phyloP scores from a whole-genome alignment of 345 rosid genomes.

The Dimocarpus longan region DNA sequence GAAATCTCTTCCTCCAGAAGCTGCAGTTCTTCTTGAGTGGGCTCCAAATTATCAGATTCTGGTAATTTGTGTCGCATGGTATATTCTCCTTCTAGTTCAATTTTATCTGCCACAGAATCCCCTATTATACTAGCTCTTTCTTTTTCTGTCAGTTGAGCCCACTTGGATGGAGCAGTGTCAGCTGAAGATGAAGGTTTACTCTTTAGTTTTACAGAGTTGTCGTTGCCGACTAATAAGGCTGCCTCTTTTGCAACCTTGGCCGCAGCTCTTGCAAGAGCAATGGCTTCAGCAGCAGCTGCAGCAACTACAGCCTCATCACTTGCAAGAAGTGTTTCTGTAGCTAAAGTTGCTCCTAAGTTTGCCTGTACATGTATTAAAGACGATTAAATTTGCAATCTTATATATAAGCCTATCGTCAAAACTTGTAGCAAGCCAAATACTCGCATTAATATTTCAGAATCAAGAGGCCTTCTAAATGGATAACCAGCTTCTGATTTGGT shows the following conservation, averaged over 20 bases:
- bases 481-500: not conserved
- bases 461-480: not conserved
- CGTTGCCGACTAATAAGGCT: conserved; percentile 45
- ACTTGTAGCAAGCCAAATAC: not conserved
- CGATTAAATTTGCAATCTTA: conserved; percentile 5
- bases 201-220: conserved; percentile 34
- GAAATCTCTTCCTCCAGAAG: conserved; percentile 59
- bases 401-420: not conserved
- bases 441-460: not conserved
- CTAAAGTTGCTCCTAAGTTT: conserved; percentile 55
- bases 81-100: conserved; percentile 34
- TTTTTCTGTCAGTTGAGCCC: conserved; percentile 51
- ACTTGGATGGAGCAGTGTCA: conserved; percentile 41
- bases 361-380: conserved; percentile 48
- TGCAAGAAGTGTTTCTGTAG: conserved; percentile 71
- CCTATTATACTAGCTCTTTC: conserved; percentile 63
- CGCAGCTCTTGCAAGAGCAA: conserved; percentile 92
- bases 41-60: conserved; percentile 54
- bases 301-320: conserved; percentile 83
- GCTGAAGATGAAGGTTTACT: conserved; percentile 29
- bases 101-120: conserved; percentile 42
- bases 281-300: conserved; percentile 93
- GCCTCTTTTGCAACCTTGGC: conserved; percentile 86
- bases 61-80: conserved; percentile 23
- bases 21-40: conserved; percentile 55